Evolutionary conservation across 371 early-diverging fungal species (phyloP), one percentile per base, ranked within the genome.

Genomic region (Mucor piriformis): DNA sequence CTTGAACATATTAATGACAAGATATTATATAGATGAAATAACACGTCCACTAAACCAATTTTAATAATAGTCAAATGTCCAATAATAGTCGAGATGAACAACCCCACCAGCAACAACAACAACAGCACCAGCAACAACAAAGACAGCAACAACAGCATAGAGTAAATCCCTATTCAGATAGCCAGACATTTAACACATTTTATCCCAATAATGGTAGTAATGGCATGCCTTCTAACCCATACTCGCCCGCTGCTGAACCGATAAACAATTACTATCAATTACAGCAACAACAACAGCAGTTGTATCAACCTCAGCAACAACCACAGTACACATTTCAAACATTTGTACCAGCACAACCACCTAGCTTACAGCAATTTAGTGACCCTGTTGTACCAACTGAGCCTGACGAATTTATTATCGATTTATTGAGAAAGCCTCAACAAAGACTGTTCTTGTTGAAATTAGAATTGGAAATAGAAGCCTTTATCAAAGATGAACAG

Each of bases 381-480:
- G 66, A 53, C 24, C 53, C 56, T 5, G 33, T 57, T 12, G 48
- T 48, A 2, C 48, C 55, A 18, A 61, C 57, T 29, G 75, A 70
- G 25, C 73, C 85, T 7, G 88, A 89, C 66, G 73, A 77, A 24
- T 84, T 89, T 50, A 73, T 91, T 20, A 55, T 89, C n/a, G 81
- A 77, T 42, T 81, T 89, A n/a, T 65, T 91, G n/a, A 84, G 81
- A 54, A 87, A 83, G 49, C 87, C 83, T 25, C 82, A 84, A 53
- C 88, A 92, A 53, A 76, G 91, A 46, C 61, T 87, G 44, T 89
- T 91, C 64, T 59, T 90, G 54, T 74, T 92, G n/a, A 89, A 88
- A 70, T 61, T 88, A 42, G 90, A 90, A 66, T 68, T 83, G 51
- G 88, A 89, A 55, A 69, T 90, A 53, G 84, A 83, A 67, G 72